These are phyloP conservation scores for Aspergillus incahuasiensis DNA, from an alignment of 495 filamentous ascomycete species.

Conservation along the genomic window DNA sequence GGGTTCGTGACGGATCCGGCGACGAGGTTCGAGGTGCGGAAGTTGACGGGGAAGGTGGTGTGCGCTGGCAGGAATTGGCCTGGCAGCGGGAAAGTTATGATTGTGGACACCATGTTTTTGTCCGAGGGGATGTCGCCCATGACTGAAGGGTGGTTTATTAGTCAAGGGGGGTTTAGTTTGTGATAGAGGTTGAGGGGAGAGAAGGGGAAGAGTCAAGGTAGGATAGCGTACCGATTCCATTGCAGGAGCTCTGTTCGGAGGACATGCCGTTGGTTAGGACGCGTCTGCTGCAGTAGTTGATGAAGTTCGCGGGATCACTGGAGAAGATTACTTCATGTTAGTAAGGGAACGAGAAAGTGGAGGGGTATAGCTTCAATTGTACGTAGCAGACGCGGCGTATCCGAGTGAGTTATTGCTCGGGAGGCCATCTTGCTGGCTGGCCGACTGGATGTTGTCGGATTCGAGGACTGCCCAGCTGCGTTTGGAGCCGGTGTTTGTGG, in stretches of 20 bases:
- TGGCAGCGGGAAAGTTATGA: not conserved
- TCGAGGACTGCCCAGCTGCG: conserved; percentile 9
- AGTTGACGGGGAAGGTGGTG: not conserved
- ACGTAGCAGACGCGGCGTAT: conserved; percentile 5
- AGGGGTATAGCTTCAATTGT: no score
- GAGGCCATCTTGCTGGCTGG: conserved; percentile 8
- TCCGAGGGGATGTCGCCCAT: conserved; percentile 7
- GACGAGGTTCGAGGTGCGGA: not conserved
- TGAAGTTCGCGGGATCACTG: conserved; percentile 9
- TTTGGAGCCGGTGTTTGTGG: not conserved
- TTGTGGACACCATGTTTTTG: conserved; percentile 1
- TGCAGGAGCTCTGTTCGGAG: not conserved
- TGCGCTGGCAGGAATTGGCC: not conserved
- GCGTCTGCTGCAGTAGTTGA: conserved; percentile 3
- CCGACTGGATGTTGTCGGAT: conserved; percentile 6
- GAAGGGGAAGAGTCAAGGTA: not conserved
- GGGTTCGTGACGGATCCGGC: conserved; percentile 7
- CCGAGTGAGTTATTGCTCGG: conserved; percentile 4
- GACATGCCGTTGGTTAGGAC: conserved; percentile 1
- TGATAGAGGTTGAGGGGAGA: no score
- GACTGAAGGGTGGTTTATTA: not conserved
- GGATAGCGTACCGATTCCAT: conserved; percentile 1
- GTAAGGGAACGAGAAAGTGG: not conserved
- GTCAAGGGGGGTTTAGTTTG: no score
- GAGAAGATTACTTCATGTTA: not conserved